phyloP scores from a whole-genome alignment of 345 rosid species.

The Eucalyptus marginata region DNA sequence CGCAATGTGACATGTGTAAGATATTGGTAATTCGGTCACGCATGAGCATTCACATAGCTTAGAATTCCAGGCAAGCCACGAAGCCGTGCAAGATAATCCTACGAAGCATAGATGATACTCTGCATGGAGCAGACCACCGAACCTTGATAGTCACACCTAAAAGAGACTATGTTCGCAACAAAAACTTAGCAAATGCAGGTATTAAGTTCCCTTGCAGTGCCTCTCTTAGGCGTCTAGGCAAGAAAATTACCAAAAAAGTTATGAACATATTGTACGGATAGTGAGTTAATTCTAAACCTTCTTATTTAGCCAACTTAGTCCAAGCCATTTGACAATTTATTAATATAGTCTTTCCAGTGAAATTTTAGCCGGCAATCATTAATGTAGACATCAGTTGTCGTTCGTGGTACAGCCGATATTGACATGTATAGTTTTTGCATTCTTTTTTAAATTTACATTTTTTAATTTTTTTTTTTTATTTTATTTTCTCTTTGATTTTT shows the following conservation, averaged over 20 bases:
- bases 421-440: background rate
- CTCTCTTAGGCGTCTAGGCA: background rate
- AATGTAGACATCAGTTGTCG: fast-evolving
- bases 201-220: too few relatives aligned
- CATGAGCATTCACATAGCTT: background rate
- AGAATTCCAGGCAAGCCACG: background rate
- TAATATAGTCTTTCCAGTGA: fast-evolving
- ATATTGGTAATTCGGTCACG: background rate
- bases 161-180: too few relatives aligned
- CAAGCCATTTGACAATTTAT: fast-evolving
- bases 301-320: background rate
- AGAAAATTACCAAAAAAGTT: background rate
- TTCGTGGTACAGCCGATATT: fast-evolving
- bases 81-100: background rate
- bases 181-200: too few relatives aligned
- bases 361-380: fast-evolving
- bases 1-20: background rate
- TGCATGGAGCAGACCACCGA: background rate
- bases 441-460: background rate
- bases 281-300: fast-evolving
- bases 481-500: too few relatives aligned
- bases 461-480: background rate
- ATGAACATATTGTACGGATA: background rate
- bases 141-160: background rate
- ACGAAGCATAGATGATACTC: background rate